phyloP scores from a whole-genome alignment of 305 asterid genomes.

The Ilex paraguariensis region DNA sequence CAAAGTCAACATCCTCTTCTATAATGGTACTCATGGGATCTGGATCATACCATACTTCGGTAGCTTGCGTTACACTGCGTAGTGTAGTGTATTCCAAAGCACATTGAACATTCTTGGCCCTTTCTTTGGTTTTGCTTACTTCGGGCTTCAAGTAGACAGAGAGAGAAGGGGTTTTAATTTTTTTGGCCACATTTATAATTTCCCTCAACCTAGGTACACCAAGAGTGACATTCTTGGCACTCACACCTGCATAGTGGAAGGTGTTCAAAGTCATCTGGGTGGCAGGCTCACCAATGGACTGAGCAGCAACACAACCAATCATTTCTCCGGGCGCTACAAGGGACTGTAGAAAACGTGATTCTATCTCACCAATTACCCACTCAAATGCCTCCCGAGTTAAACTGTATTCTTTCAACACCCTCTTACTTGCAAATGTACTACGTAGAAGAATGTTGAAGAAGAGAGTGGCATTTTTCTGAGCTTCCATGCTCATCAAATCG shows the following conservation, averaged over 20 bases:
- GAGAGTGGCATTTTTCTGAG: constrained; percentile 98
- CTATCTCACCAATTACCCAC: constrained; percentile 98
- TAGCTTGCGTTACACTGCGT: constrained; percentile 93
- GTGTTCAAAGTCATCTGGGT: constrained; percentile 99
- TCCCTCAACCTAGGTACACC: constrained; percentile 99
- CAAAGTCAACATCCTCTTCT: constrained; percentile 93
- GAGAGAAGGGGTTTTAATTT: constrained; percentile 93
- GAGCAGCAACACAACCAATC: constrained; percentile 99
- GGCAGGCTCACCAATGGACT: constrained; percentile 98
- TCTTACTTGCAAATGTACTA: constrained; percentile 93
- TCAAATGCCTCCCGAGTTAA: constrained; percentile 95
- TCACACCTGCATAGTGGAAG: constrained; percentile 99
- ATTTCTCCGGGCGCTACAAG: constrained; percentile 98
- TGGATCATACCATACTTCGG: constrained; percentile 99
- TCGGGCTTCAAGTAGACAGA: constrained; percentile 89
- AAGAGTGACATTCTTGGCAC: constrained; percentile 98
- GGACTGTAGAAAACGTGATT: constrained; percentile 93
- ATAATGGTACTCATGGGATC: constrained; percentile 91
- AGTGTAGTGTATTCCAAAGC: constrained; percentile 93
- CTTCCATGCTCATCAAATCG: constrained; percentile 95
- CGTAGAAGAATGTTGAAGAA: constrained; percentile 96
- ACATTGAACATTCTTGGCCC: constrained; percentile 95
- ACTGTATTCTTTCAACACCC: constrained; percentile 89
- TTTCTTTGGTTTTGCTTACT: constrained; percentile 71
- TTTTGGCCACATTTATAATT: constrained; percentile 96